Conservation (phyloP, 2,329 filamentous ascomycete genomes). For the Chaetomium sp. region DNA sequence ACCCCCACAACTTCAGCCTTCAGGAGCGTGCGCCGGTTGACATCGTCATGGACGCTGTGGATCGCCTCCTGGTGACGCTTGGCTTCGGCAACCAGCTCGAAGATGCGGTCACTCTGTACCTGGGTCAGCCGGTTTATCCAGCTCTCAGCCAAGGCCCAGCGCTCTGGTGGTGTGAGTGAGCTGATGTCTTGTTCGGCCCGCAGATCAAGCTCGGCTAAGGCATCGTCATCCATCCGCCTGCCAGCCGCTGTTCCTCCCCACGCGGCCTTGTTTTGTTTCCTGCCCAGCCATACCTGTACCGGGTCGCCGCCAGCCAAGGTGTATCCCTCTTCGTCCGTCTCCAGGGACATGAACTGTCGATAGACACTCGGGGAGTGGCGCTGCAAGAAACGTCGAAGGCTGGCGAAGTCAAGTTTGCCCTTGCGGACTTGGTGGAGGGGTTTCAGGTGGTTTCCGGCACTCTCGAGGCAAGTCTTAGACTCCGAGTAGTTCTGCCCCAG, state of each 20-base stretch:
- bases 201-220: background rate
- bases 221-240: background rate
- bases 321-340: slow-evolving; percentile 13
- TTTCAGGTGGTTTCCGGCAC: background rate
- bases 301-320: slow-evolving; percentile 13
- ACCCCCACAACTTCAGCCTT: slow-evolving; percentile 56
- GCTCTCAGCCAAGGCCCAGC: slow-evolving; percentile 14
- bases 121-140: slow-evolving; percentile 26
- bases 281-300: slow-evolving; percentile 20
- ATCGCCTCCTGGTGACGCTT: slow-evolving; percentile 15
- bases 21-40: slow-evolving; percentile 44
- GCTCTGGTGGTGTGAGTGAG: slow-evolving; percentile 8
- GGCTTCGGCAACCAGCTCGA: slow-evolving; percentile 6
- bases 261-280: no score
- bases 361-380: background rate
- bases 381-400: background rate
- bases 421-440: slow-evolving; percentile 12
- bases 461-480: background rate
- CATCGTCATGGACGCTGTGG: slow-evolving; percentile 37
- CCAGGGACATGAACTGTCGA: background rate
- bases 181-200: slow-evolving; percentile 20
- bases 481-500: slow-evolving; percentile 9
- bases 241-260: background rate
- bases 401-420: background rate
- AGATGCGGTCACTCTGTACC: slow-evolving; percentile 8